Base-by-base conservation (phyloP, 768 basidiomycete genomes). In the Mycena metata region DNA sequence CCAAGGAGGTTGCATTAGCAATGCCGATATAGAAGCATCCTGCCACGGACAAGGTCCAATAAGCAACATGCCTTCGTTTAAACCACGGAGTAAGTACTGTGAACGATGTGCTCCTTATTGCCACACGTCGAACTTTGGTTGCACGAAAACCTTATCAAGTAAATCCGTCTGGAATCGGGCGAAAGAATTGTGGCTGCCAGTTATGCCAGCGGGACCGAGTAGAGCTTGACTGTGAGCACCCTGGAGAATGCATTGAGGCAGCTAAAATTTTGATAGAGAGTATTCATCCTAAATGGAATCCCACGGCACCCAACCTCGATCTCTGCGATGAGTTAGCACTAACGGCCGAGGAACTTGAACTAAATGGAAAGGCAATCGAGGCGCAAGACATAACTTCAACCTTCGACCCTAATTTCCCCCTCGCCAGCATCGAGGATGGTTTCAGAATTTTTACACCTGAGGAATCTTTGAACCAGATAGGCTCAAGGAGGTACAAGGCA, bases 1-100 rank as follows among this genome's bases (percentile, higher is more conserved):
- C 3, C 16, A 24, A 2, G 24, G 16, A 33, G 3, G 26, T 52
- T 8, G 13, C 30, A 16, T 33, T 52, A 19, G n/a, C 30, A 19
- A 52, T 52, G 23, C 51, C 51, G 13, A 52, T 52, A 6, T 52
- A 33, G 51, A 52, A 52, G 35, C 51, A 52, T 19, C 26, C 4
- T 6, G 26, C 7, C 9, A 6, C 35, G 2, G n/a, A 52, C 49
- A 35, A 19, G n/a, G 33, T 13, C 5, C 15, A 8, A 5, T 7
- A 13, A 16, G 46, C 46, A 5, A 9, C 46, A 21, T 47, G 17
- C 13, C 46, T 47, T 15, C 2, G 46, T 9, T 15, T 47, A 23
- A 47, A 47, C n/a, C 46, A 47, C n/a, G 5, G 15, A 47, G 15
- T 47, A 6, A n/a, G 15, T 21, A 47, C n/a, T 3, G 46, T 55